Conservation (phyloP, 2,329 filamentous ascomycete species). For the Tolypocladium pustulatum region DNA sequence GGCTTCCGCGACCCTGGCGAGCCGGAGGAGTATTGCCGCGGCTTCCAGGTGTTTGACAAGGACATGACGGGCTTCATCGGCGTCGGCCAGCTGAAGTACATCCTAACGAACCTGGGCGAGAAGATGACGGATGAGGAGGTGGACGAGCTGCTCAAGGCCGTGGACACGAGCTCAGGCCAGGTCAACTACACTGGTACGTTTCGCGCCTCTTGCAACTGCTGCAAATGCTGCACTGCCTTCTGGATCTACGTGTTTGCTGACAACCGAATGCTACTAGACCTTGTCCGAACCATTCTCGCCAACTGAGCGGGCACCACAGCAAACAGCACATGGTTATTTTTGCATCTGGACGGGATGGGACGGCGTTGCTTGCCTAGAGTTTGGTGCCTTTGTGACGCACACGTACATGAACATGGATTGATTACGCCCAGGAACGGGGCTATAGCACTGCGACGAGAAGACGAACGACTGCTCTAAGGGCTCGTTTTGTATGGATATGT, state of each 20-base stretch:
- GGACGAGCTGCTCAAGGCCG: constrained; percentile 95
- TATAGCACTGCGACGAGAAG: neutral
- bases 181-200: constrained; percentile 88
- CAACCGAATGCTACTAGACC: constrained; percentile 40
- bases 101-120: constrained; percentile 94
- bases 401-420: neutral
- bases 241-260: constrained; percentile 2
- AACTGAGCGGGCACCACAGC: constrained; percentile 42
- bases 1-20: constrained; percentile 98
- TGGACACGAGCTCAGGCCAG: constrained; percentile 91
- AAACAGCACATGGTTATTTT: constrained; percentile 11
- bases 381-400: neutral
- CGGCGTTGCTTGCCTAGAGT: constrained; percentile 5
- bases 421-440: neutral
- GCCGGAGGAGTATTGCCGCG: constrained; percentile 95
- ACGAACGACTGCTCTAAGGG: neutral
- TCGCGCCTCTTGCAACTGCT: neutral
- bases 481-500: constrained; percentile 2
- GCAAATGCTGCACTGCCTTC: neutral
- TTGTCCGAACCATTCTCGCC: constrained; percentile 77
- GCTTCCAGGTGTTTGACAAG: constrained; percentile 99
- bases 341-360: constrained; percentile 19
- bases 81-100: constrained; percentile 94
- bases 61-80: constrained; percentile 97
- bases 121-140: constrained; percentile 99